Evolutionary conservation across 805 yeast species (phyloP), one percentile per base, ranked within the genome.

Genomic region (Metschnikowia continentalis): DNA sequence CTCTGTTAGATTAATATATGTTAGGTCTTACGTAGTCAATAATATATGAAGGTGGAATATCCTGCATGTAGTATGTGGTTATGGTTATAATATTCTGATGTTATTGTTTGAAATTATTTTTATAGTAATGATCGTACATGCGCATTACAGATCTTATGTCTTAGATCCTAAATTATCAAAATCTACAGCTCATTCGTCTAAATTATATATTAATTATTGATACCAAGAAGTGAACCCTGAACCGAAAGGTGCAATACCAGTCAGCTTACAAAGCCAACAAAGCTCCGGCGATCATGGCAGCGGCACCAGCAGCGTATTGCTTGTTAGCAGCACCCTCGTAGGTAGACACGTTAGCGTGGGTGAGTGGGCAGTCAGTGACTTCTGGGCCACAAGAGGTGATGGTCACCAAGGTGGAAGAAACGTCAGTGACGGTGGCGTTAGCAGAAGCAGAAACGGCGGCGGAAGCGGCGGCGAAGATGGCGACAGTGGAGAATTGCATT

Each of bases 181-280:
- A 33, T 14, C n/a, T 33, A 33, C 35, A 33, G 35, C 15, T 26
- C 30, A 38, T 7, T 19, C 30, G 7, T 44, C 36, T 35, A 52
- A 39, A 36, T 41, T 48, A 54, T 54, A 32, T 47, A 57, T 49
- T 43, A 47, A 50, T 43, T 45, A 47, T 47, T 53, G 38, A 51
- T 50, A 55, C 48, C 54, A 52, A 53, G 56, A 56, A 52, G 17
- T 55, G 48, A 55, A 56, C 37, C 23, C 40, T 23, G 22, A 7
- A 26, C 39, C 39, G 33, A 33, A 43, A 22, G 32, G 44, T 14
- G n/a, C n/a, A 26, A 41, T 7, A 41, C 39, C 36, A 22, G 22
- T 30, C 37, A 49, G 51, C 61, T 64, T 64, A 64, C 64, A 64
- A 64, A 63, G 66, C 67, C 62, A 64, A 61, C 64, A 64, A 57